phyloP scores from a whole-genome alignment of 2,329 filamentous ascomycete species.

The Fusarium tuaranense region DNA sequence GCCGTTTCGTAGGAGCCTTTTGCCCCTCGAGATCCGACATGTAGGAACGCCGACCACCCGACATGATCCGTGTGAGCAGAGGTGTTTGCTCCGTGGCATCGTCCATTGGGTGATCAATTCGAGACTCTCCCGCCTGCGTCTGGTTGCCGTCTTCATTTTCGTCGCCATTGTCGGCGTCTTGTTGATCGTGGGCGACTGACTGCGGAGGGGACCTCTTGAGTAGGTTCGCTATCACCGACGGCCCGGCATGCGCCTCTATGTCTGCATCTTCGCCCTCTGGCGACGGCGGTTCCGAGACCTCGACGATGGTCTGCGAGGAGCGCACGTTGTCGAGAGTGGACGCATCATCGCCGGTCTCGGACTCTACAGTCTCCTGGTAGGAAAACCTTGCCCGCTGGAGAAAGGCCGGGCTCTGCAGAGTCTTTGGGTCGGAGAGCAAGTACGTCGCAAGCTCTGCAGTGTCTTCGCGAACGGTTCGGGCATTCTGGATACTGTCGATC shows the following conservation, averaged over 20 bases:
- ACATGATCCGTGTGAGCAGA: constrained; percentile 54
- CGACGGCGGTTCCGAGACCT: constrained; percentile 65
- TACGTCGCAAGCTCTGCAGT: constrained; percentile 89
- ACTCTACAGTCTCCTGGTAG: constrained; percentile 42
- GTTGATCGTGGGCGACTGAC: constrained; percentile 41
- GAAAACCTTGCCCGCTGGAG: constrained; percentile 53
- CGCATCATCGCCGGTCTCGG: constrained; percentile 38
- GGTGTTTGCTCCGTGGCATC: constrained; percentile 60
- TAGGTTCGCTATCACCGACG: constrained; percentile 62
- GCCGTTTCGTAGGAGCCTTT: constrained; percentile 50
- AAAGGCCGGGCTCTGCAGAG: constrained; percentile 58
- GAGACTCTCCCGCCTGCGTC: constrained; percentile 19
- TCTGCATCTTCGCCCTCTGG: constrained; percentile 36
- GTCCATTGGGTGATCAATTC: constrained; percentile 20
- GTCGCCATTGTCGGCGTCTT: constrained; percentile 17
- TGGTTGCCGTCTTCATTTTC: constrained; percentile 20
- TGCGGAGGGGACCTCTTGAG: constrained; percentile 62
- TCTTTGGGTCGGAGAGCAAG: constrained; percentile 74
- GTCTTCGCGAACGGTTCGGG: constrained; percentile 84
- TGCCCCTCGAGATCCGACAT: constrained; percentile 63
- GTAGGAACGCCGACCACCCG: constrained; percentile 45
- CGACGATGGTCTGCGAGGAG: constrained; percentile 65
- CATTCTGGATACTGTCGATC: constrained; percentile 78
- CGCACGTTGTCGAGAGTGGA: constrained; percentile 40
- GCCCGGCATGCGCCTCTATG: constrained; percentile 42